These are phyloP conservation scores for Discostella stelligeroides DNA, from an alignment of 108 stramenopile genomes.

Conservation along the genomic window DNA sequence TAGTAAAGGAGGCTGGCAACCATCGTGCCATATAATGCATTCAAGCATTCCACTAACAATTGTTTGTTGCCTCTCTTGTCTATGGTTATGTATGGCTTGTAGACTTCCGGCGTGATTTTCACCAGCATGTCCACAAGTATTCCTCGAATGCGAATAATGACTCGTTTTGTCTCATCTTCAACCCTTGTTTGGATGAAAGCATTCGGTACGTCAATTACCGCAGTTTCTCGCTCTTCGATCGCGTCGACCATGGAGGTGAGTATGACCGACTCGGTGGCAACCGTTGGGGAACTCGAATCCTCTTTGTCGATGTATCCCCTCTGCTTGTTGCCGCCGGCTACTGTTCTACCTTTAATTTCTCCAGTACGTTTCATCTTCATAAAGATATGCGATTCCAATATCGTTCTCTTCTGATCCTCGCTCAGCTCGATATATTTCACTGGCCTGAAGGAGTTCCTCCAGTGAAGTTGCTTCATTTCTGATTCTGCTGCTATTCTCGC, in stretches of 20 bases:
- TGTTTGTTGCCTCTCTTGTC: slow-evolving; percentile 7
- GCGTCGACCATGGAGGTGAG: slow-evolving; percentile 42
- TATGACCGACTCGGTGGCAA: slow-evolving; percentile 23
- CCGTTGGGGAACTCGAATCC: slow-evolving; percentile 37
- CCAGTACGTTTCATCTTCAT: slow-evolving; percentile 28
- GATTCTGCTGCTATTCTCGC: slow-evolving; percentile 6
- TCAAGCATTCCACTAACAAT: slow-evolving; percentile 5
- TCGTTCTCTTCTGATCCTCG: slow-evolving; percentile 6
- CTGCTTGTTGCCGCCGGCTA: slow-evolving; percentile 26
- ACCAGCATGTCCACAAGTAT: background rate
- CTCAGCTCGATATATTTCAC: slow-evolving; percentile 12
- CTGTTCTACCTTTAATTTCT: slow-evolving; percentile 23
- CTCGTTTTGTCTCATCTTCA: slow-evolving; percentile 7
- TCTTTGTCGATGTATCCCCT: slow-evolving; percentile 27
- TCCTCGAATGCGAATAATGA: background rate
- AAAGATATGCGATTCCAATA: slow-evolving; percentile 34
- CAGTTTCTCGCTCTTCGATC: slow-evolving; percentile 46
- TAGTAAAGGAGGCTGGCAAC: slow-evolving; percentile 5
- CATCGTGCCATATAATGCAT: slow-evolving; percentile 12
- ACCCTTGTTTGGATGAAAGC: slow-evolving; percentile 54
- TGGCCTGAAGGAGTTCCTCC: slow-evolving; percentile 20
- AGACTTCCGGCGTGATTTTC: background rate
- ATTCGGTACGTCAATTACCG: slow-evolving; percentile 47
- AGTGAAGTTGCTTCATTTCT: slow-evolving; percentile 44
- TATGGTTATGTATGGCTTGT: background rate